phyloP scores from a whole-genome alignment of 495 filamentous ascomycete genomes.

The Neurospora sp. region DNA sequence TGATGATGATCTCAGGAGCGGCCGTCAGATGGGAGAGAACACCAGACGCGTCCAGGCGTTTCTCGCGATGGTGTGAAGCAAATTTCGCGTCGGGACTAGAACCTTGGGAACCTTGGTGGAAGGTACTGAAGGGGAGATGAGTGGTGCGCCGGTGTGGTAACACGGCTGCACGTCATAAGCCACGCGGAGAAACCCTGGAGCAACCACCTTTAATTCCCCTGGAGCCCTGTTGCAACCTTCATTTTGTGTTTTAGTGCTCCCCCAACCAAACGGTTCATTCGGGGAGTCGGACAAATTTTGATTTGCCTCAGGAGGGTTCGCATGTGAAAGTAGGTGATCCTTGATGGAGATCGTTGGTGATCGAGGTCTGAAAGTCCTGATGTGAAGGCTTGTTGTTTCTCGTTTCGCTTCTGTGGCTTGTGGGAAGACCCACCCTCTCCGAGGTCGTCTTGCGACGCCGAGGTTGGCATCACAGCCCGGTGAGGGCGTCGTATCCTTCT shows the following conservation, averaged over 20 bases:
- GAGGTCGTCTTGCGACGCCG: neutral
- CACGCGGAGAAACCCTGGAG: slow-evolving; percentile 15
- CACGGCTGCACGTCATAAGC: slow-evolving; percentile 16
- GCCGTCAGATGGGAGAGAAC: neutral
- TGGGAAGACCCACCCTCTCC: neutral
- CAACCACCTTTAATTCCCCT: neutral
- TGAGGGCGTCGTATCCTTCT: neutral
- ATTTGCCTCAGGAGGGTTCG: neutral
- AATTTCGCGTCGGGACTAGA: neutral
- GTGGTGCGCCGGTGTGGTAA: neutral
- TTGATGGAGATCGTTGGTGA: neutral
- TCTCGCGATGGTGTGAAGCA: neutral
- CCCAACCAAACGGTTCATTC: neutral
- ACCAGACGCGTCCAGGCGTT: neutral
- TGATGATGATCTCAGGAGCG: neutral
- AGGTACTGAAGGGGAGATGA: neutral
- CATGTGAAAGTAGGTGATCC: neutral
- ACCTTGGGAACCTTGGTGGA: neutral
- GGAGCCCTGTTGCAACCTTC: neutral
- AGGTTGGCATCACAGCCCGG: neutral
- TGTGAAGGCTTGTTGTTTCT: neutral
- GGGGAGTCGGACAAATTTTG: neutral
- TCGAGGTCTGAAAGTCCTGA: neutral
- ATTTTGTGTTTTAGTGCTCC: neutral
- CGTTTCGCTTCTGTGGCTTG: neutral